Evolutionary conservation across 2,329 filamentous ascomycete species (phyloP), one percentile per base, ranked within the genome.

Genomic region (Colletotrichum incanum): DNA sequence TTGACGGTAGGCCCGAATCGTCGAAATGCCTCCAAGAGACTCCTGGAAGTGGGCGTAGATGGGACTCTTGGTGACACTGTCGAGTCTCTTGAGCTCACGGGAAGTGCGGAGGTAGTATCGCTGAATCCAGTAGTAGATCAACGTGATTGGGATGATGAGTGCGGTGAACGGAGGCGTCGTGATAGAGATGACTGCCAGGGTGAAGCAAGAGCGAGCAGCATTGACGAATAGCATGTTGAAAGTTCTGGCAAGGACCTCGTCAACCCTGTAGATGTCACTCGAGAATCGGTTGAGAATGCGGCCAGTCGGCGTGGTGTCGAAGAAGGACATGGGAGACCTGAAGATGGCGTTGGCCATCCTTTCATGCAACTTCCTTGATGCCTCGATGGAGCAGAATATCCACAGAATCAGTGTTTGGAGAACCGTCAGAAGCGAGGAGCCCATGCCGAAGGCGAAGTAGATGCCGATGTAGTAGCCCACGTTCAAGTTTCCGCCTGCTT

Each of bases 341-440:
- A 99, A 99, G 77, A 98, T 98, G 23, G 96, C 95, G 78, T 93
- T 96, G 54, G 96, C 96, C 96, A 99, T 98, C 75, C 94, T 90
- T 84, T 98, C 96, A 81, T 99, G 96, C 68, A 99, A 88, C 84
- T 98, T 99, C 74, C 96, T 91, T 26, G 96, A 98, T 62, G 96
- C 96, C 91, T 99, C 96, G 74, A 99, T 99, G 5, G 96, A 98
- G 84, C 97, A 99, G 85, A 99, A 98, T 76, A 99, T 98, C 96
- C 96, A 99, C 37, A 99, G 87, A 75, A 99, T 95, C 76, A 99
- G 85, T 7, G 96, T 98, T 83, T 98, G 96, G 39, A 97, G 79
- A 52, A 98, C 94, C 3, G 97, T 96, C 74, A 99, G 86, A 54
- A 90, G 88, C 50, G 96, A 93, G 34, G 94, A 92, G 41, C 96